phyloP scores from a whole-genome alignment of 345 rosid genomes.

The Salix suchowensis region DNA sequence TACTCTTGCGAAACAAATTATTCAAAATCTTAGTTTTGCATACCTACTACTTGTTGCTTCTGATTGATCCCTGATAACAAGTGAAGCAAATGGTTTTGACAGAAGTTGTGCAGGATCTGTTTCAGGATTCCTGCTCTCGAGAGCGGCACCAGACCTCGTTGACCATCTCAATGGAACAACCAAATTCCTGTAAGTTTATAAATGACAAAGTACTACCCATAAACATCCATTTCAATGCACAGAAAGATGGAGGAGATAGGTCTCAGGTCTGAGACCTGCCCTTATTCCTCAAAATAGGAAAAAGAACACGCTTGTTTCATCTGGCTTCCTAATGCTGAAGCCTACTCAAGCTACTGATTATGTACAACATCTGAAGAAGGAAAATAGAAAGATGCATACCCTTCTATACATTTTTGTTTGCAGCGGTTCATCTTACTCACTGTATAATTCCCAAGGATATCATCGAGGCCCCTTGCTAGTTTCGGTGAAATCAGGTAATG shows the following conservation, averaged over 20 bases:
- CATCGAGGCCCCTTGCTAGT: conserved; percentile 37
- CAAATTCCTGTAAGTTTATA: neutral
- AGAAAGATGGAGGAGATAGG: neutral
- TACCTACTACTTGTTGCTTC: neutral
- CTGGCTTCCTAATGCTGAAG: neutral
- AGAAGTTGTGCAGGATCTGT: neutral
- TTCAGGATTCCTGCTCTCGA: neutral
- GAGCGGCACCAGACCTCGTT: neutral
- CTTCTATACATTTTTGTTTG: conserved; percentile 33
- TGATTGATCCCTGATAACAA: neutral
- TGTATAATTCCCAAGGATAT: conserved; percentile 22
- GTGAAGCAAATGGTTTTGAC: neutral
- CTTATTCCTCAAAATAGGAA: neutral
- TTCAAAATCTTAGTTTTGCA: neutral
- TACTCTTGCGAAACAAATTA: neutral
- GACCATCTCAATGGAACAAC: neutral
- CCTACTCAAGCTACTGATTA: neutral
- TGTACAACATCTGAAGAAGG: neutral
- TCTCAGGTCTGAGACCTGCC: neutral
- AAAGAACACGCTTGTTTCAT: neutral
- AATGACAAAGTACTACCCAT: neutral
- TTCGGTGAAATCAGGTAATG: conserved; percentile 27
- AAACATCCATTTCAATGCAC: neutral
- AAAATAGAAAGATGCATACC: conserved; percentile 28
- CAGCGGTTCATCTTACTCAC: conserved; percentile 29